Conservation (phyloP, 2,329 filamentous ascomycete species). For the Aspergillus arachidicola region DNA sequence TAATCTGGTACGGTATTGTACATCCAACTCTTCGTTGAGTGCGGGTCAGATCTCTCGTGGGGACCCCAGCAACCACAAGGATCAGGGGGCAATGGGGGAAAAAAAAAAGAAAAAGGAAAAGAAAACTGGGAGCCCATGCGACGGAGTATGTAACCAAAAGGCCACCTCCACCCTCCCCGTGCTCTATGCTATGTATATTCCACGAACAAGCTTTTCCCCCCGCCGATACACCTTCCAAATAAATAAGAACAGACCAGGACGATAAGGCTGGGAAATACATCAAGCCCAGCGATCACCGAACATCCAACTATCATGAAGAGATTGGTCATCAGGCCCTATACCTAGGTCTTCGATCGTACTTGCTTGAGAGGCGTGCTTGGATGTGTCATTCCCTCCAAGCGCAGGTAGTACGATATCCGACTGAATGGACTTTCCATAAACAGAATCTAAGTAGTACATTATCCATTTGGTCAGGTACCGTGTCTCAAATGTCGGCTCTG, state of each 20-base stretch:
- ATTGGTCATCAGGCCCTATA: conserved; percentile 9
- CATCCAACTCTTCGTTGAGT: neutral
- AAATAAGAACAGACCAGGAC: neutral
- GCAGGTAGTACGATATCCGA: neutral
- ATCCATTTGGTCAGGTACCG: conserved; percentile 10
- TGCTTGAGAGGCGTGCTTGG: conserved; percentile 1
- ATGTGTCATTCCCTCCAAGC: neutral
- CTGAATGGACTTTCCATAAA: neutral
- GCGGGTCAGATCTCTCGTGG: too few species aligned
- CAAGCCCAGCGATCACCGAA: conserved; percentile 25
- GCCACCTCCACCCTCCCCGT: neutral
- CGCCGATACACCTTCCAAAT: neutral
- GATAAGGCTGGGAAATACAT: conserved; percentile 15
- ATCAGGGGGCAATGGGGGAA: neutral
- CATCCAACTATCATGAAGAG: conserved; percentile 19
- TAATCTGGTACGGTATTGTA: neutral
- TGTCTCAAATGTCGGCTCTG: conserved; percentile 3
- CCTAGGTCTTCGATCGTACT: conserved; percentile 2
- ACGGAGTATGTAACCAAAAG: neutral
- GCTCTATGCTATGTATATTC: neutral
- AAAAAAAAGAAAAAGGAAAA: neutral
- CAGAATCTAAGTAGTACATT: conserved; percentile 9
- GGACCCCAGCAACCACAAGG: neutral
- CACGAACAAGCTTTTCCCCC: neutral
- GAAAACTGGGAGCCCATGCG: neutral